Base-by-base conservation (phyloP, 192 early-diverging fungal genomes). In the Mortierella hygrophila region DNA sequence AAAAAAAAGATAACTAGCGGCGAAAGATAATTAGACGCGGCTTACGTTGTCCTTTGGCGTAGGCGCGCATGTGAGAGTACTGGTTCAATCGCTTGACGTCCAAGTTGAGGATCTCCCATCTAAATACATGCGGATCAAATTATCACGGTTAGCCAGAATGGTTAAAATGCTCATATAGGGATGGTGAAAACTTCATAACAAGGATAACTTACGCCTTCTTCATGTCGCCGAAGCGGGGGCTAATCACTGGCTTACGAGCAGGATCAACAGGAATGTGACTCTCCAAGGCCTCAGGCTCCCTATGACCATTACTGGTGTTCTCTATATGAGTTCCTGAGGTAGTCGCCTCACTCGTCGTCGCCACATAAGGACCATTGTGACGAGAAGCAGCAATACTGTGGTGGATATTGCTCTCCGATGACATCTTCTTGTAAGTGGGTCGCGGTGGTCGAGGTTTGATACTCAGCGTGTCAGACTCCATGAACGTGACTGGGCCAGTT, bases 61-160 rank as follows among this genome's bases (percentile, higher is more conserved):
- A 81, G 6, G 72, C 84, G 9, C 84, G 75, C 47, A 86, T 18
- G 13, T 73, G 71, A 18, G 84, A 86, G 47, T 86, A 86, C 32
- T 68, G 84, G 18, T 81, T 86, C 44, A 86, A 13, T 15, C 84
- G 79, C 35, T 86, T 86, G 8, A 72, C 70, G 32, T 86, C 84
- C 84, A 86, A 23, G 52, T 78, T 86, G 6, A 86, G 55, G 41
- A 86, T 81, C 65, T 86, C 84, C 84, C 84, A 86, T 37, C 82
- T 83, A 83, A 13, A 21, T 38, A 37, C 8, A 69, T 54, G 37
- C 54, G 37, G 52, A n/a, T 10, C 55, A 57, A 57, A 57, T 57
- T 57, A 57, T n/a, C 6, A 9, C 23, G 21, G n/a, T 65, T 32
- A 65, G 29, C 60, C 4, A 65, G n/a, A 37, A 26, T 55, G 73